Percentiles rank a stretch among this genome's conserved stretches.
Evolutionary conservation across 1,139 yeast species (phyloP).

Genomic region (Scheffersomyces titani): DNA sequence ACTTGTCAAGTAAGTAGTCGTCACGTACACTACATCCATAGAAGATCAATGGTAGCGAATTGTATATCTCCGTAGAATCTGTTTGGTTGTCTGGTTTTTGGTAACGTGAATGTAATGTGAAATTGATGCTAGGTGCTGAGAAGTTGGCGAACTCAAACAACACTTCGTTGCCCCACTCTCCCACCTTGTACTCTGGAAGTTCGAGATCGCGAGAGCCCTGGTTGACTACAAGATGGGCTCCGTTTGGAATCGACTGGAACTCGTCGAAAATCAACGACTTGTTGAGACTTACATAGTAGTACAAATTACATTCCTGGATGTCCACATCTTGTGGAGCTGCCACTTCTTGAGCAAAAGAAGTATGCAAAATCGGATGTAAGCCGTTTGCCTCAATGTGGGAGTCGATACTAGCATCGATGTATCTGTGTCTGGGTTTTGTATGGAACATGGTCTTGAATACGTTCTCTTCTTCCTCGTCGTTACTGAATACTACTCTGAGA

Average conservation of each 20-base stretch:
- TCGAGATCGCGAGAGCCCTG: conserved; percentile 42
- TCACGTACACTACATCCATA: conserved; percentile 35
- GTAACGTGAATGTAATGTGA: conserved; percentile 42
- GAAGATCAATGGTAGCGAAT: conserved; percentile 28
- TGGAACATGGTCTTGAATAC: conserved; percentile 44
- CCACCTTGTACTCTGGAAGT: conserved; percentile 41
- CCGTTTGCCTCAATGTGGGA: conserved; percentile 29
- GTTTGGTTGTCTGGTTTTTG: conserved; percentile 28
- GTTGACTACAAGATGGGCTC: conserved; percentile 24
- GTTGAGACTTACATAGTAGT: conserved; percentile 32
- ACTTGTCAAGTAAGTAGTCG: conserved; percentile 27
- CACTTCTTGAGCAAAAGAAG: conserved; percentile 11
- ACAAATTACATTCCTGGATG: conserved; percentile 31
- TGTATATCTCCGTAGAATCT: conserved; percentile 8
- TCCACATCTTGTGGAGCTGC: conserved; percentile 20
- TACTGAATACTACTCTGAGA: conserved; percentile 29
- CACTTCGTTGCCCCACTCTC: conserved; percentile 45
- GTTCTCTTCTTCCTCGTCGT: conserved; percentile 12
- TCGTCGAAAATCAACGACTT: conserved; percentile 42
- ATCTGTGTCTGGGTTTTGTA: conserved; percentile 44
- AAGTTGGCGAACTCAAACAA: conserved; percentile 27
- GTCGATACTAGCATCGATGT: conserved; percentile 6
- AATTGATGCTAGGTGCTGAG: conserved; percentile 15
- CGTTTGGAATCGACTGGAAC: conserved; percentile 34
- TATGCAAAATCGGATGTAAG: conserved; percentile 37